Base-by-base conservation (phyloP, 257 asterid species). In the Scutellaria barbata region DNA sequence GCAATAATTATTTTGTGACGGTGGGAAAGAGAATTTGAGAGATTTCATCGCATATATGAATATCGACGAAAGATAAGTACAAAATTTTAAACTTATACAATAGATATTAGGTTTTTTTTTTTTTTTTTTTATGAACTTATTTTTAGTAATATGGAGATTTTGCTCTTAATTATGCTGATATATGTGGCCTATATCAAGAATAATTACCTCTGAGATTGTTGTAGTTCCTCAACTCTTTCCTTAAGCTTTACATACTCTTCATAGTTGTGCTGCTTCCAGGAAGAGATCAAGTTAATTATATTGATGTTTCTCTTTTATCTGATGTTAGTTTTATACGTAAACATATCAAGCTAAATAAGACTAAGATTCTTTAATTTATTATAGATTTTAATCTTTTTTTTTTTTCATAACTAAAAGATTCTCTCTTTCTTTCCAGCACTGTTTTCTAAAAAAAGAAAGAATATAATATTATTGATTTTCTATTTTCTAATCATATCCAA, bases 191-290 rank as follows among this genome's bases (percentile, higher is more conserved):
- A 48, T 18, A n/a, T n/a, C 54, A 12, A 11, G 5, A 17, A 17
- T 30, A 58, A 53, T 63, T 77, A 89, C 96, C 96, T 89, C 71
- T 89, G 96, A 70, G 89, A 83, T 55, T 83, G 86, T 71, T 87
- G 89, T 30, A 85, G 82, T 22, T 25, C 76, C 77, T 87, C 96
- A 75, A 81, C 89, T 62, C 74, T 81, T 71, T 76, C 83, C 81
- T 89, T 89, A 17, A 87, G 93, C 80, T 77, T 79, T 75, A 85
- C 42, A 81, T 85, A 89, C 71, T 87, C 93, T 35, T 87, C 82
- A 75, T 87, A 89, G 25, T 53, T 57, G 69, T 75, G 71, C 90
- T 88, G 81, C 71, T 76, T 75, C 66, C 45, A 57, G 60, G 50
- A 58, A 72, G 12, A 17, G 42, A 51, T 25, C 18, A 9, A 39